Evolutionary conservation across 371 early-diverging fungal genomes (phyloP), one percentile per base, ranked within the genome.

Genomic region (Mucor velutinosus): DNA sequence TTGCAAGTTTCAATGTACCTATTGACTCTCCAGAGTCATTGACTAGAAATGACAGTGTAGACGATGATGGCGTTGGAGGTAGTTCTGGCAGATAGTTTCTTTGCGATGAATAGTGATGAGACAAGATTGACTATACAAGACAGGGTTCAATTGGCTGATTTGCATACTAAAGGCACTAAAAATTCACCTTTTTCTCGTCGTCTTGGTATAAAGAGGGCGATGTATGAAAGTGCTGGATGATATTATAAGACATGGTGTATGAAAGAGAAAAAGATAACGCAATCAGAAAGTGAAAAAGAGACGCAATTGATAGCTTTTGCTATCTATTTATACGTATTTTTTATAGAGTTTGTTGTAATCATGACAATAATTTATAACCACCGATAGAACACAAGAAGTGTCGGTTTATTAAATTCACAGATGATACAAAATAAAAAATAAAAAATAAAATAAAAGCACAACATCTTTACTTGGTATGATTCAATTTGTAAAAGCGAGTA

Each of bases 41-140:
- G 23, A 67, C 56, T 25, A 49, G 29, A 12, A 67, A 47, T 15
- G 67, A 64, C 8, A 62, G 56, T 8, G 61, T 25, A 21, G 66
- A 65, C 5, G 71, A 65, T 3, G 65, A 67, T 57, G 68, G 61
- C 19, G 67, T 67, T 19, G 67, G 65, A 17, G 65, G 65, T 17
- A 72, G 32, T 37, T 72, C 64, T 67, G 63, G 29, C 7, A 7
- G 47, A 43, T 35, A 47, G 6, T 23, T 7, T 25, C 19, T 47
- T 8, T 47, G 47, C 2, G 47, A n/a, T 19, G 49, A 32, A 12
- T 32, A 49, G 11, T 51, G 19, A 51, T 35, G 33, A 39, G 21
- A 47, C 19, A 47, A 47, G 47, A 47, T 47, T 19, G 47, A 23
- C 47, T 47, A 45, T 45, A 25, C 8, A 25, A n/a, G 8, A 7